Evolutionary conservation across 192 early-diverging fungal species (phyloP).

Genomic region (Helicostylum pulchrum): DNA sequence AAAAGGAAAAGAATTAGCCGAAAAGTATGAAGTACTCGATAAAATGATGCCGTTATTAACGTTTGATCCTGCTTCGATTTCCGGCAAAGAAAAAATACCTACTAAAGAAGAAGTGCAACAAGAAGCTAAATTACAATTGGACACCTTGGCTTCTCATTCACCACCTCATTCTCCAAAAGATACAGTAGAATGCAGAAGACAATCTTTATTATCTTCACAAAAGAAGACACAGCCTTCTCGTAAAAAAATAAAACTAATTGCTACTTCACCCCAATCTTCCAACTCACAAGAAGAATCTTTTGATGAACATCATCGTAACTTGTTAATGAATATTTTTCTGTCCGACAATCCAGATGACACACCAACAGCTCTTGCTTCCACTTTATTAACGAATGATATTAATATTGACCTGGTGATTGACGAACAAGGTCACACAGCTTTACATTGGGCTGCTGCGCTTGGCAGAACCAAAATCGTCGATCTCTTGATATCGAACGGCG

Average conservation of each 20-base stretch:
- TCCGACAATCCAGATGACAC: constrained; percentile 59
- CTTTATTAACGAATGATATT: constrained; percentile 41
- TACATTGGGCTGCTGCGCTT: constrained; percentile 96
- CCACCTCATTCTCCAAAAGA: constrained; percentile 4
- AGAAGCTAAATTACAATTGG: not conserved
- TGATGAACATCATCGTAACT: constrained; percentile 63
- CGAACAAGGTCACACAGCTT: constrained; percentile 88
- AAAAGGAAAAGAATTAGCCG: constrained; percentile 78
- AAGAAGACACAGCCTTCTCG: not conserved
- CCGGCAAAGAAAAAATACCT: constrained; percentile 35
- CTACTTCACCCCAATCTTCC: not conserved
- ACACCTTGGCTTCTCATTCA: not conserved
- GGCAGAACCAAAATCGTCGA: constrained; percentile 72
- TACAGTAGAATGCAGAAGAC: not conserved
- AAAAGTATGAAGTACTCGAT: constrained; percentile 72
- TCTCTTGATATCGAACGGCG: constrained; percentile 72
- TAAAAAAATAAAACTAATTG: not conserved
- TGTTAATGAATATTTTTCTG: constrained; percentile 85
- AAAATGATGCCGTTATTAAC: constrained; percentile 77
- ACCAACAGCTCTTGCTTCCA: constrained; percentile 56
- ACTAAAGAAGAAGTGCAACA: constrained; percentile 47
- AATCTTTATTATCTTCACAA: not conserved
- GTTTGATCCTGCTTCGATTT: constrained; percentile 56
- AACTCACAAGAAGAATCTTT: constrained; percentile 4
- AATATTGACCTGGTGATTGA: constrained; percentile 87